Percentiles rank a stretch among this genome's conserved stretches.
Evolutionary conservation across 257 asterid species (phyloP).

Genomic region (Datura wrightii): DNA sequence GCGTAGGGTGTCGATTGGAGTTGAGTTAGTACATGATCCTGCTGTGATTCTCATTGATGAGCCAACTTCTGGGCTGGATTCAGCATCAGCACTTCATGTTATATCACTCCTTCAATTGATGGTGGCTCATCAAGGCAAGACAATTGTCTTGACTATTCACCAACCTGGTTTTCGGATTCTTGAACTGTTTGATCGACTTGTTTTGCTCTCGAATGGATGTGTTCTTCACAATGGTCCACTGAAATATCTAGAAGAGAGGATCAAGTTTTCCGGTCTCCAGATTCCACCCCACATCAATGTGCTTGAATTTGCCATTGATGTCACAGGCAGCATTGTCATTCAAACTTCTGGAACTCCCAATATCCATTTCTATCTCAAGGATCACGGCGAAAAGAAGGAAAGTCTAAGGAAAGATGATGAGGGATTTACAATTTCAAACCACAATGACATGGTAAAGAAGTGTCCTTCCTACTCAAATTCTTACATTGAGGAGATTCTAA

Average conservation of each 20-base stretch:
- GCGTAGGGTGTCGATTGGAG: slow-evolving; percentile 87
- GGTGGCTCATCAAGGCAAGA: slow-evolving; percentile 57
- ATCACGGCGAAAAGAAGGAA: slow-evolving; percentile 19
- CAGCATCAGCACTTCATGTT: slow-evolving; percentile 78
- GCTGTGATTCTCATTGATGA: slow-evolving; percentile 71
- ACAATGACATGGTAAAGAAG: slow-evolving; percentile 7
- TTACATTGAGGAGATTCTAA: slow-evolving; percentile 48
- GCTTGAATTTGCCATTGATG: slow-evolving; percentile 79
- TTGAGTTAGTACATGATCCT: slow-evolving; percentile 80
- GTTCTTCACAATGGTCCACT: slow-evolving; percentile 70
- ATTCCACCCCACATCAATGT: slow-evolving; percentile 73
- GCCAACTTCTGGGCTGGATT: slow-evolving; percentile 88
- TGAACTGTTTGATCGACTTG: slow-evolving; percentile 66
- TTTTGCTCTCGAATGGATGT: slow-evolving; percentile 65
- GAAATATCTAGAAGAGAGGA: slow-evolving; percentile 52
- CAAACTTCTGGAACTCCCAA: slow-evolving; percentile 40
- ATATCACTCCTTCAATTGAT: slow-evolving; percentile 56
- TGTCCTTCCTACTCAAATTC: slow-evolving; percentile 51
- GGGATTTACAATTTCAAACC: slow-evolving; percentile 9
- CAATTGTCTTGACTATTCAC: slow-evolving; percentile 76
- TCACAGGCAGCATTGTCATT: slow-evolving; percentile 37
- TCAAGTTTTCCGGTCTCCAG: slow-evolving; percentile 47
- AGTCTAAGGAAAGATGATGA: not conserved
- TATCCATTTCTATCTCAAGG: slow-evolving; percentile 27
- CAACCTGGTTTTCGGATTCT: slow-evolving; percentile 88